Evolutionary conservation across 306 rosid genomes (phyloP).

Genomic region (Castanea sativa): DNA sequence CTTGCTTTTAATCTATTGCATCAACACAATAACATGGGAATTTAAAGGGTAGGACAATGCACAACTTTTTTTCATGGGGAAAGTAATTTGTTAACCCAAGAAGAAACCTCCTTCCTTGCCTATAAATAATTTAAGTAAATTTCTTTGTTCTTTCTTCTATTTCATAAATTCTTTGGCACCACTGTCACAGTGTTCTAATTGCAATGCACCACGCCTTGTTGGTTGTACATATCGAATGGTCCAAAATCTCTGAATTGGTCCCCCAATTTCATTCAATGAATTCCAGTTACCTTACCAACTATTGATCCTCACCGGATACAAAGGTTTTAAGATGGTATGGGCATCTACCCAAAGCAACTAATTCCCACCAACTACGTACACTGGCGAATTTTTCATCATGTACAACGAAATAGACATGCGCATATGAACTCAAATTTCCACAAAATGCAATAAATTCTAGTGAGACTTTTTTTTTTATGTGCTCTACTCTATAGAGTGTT

Average conservation of each 20-base stretch:
- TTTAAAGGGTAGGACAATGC: no score
- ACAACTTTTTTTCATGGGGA: no score
- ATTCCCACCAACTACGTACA: neutral
- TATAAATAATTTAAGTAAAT: neutral
- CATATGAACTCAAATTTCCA: neutral
- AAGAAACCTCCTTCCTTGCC: neutral
- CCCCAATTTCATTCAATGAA: slow-evolving; percentile 1
- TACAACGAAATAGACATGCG: neutral
- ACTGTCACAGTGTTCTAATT: neutral
- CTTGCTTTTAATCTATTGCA: no score
- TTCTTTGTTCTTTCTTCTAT: neutral
- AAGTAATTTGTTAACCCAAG: no score
- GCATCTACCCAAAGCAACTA: neutral
- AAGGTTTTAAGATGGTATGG: neutral
- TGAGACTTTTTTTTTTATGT: neutral
- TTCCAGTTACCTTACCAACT: neutral
- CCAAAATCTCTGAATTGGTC: neutral
- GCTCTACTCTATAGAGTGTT: no score
- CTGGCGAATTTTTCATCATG: neutral
- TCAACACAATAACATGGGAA: no score
- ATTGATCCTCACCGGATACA: neutral
- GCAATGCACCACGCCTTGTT: neutral
- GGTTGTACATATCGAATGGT: neutral
- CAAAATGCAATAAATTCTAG: neutral
- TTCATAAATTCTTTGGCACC: neutral